These are phyloP conservation scores for Trichosporon sp. DNA, from an alignment of 1,284 basidiomycete species.

Conservation along the genomic window DNA sequence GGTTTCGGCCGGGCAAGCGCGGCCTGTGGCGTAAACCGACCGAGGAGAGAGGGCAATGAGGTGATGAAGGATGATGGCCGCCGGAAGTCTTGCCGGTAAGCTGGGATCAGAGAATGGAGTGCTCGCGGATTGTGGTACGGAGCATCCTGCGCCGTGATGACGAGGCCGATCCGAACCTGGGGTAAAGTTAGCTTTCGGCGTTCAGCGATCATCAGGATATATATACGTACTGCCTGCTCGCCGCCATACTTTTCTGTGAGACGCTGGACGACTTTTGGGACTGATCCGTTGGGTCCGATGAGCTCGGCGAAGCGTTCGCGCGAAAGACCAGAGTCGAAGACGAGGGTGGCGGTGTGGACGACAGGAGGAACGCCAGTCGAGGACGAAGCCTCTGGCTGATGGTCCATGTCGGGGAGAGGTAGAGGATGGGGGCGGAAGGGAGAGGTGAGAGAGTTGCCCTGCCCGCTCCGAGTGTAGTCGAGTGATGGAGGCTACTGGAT, in stretches of 20 bases:
- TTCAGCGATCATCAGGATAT: neutral
- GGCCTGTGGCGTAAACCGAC: slow-evolving; percentile 18
- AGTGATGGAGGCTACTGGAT: neutral
- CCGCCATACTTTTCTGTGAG: slow-evolving; percentile 40
- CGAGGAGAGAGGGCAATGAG: slow-evolving; percentile 27
- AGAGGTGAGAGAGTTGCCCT: too few relatives aligned
- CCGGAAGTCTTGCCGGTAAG: slow-evolving; percentile 23
- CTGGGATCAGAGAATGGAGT: slow-evolving; percentile 16
- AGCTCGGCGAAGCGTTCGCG: slow-evolving; percentile 32
- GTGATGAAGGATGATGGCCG: slow-evolving; percentile 32
- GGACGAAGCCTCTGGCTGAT: slow-evolving; percentile 35
- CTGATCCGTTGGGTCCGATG: slow-evolving; percentile 34
- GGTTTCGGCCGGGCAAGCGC: slow-evolving; percentile 6
- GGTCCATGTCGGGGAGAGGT: slow-evolving; percentile 15
- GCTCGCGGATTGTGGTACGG: slow-evolving; percentile 16
- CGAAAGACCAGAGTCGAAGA: slow-evolving; percentile 36
- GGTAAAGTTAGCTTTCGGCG: too few relatives aligned
- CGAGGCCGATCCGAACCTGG: slow-evolving; percentile 18
- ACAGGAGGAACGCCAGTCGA: slow-evolving; percentile 19
- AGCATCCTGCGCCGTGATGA: slow-evolving; percentile 20
- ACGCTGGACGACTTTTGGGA: slow-evolving; percentile 38
- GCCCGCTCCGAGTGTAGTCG: too few relatives aligned
- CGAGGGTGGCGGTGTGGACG: slow-evolving; percentile 30
- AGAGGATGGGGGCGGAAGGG: neutral
- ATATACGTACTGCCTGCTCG: slow-evolving; percentile 29